Evolutionary conservation across 176 grass and related monocot genomes (phyloP), one percentile per base, ranked within the genome.

Genomic region (Carex scoparia): DNA sequence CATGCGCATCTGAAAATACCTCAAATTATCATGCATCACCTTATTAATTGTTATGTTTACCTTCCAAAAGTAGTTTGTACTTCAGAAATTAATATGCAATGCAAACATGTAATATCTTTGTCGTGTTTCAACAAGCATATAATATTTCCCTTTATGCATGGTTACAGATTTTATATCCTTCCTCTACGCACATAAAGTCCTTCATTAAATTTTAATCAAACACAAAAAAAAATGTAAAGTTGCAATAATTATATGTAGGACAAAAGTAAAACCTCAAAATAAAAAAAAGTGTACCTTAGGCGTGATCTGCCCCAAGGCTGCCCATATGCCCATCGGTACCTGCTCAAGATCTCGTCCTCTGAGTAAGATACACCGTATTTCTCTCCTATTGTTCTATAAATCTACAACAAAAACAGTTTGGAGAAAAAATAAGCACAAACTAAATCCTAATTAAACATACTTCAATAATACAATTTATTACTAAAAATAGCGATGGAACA

Each of bases 331-430:
- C 81, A 54, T 0, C 93, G 70, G 80, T 99, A 99, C 44, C 93
- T 85, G 75, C 61, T 84, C 79, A 99, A 83, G 61, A 99, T 99
- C 87, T 99, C 96, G 84, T 89, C 83, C 85, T 98, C 95, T 0
- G 91, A 95, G 55, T 94, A 99, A 33, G 87, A 54, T 71, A 99
- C 96, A 19, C 96, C 96, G 27, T 99, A 99, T 85, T 99, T 99
- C 35, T 95, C 85, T 10, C 96, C 96, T 2, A 99, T 87, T 12
- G 84, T 84, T 80, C 72, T 91, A 83, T 99, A 99, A 10, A 99
- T 94, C 96, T 98, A 67, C 37, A 79, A 75, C 1, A 78, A 14
- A 57, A 30, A 78, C 4, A 57, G 33, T 57, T 57, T 56, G 11
- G 10, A 53, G 23, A 57, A 62, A 84, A 64, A 73, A 46, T 71